A percentile compares a stretch with the other conserved stretches of the same genome.
These are phyloP conservation scores for Syncephalastrum sp. DNA, from an alignment of 371 early-diverging fungal species.

Conservation along the genomic window DNA sequence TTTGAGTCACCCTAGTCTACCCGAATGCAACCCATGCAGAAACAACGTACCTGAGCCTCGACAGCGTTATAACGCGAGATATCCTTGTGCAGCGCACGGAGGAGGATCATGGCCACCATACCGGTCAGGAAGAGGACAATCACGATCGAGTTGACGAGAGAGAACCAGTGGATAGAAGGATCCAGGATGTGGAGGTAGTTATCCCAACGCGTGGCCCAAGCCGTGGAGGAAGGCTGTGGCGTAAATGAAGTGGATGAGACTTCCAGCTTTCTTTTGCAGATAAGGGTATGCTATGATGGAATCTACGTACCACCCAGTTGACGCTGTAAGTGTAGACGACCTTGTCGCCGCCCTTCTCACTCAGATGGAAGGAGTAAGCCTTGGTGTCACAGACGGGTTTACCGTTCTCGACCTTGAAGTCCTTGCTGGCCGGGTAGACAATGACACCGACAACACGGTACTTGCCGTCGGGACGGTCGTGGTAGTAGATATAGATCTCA, in stretches of 20 bases:
- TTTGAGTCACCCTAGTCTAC: neutral
- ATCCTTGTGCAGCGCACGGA: slow-evolving; percentile 83
- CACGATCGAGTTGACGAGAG: slow-evolving; percentile 84
- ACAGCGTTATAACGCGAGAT: slow-evolving; percentile 72
- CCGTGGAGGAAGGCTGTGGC: slow-evolving; percentile 46
- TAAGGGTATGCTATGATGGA: neutral
- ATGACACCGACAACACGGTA: slow-evolving; percentile 90
- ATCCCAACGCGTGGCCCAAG: slow-evolving; percentile 95
- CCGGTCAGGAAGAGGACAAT: slow-evolving; percentile 87
- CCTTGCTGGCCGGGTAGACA: slow-evolving; percentile 61
- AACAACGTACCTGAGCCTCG: slow-evolving; percentile 47
- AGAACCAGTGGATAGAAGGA: slow-evolving; percentile 75
- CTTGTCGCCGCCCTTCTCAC: slow-evolving; percentile 15
- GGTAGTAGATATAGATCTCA: slow-evolving; percentile 82
- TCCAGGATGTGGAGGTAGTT: slow-evolving; percentile 77
- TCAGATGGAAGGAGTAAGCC: slow-evolving; percentile 8
- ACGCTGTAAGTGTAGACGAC: slow-evolving; percentile 86
- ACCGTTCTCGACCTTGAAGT: slow-evolving; percentile 24
- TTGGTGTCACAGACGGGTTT: slow-evolving; percentile 6
- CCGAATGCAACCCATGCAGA: neutral
- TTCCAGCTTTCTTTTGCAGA: neutral
- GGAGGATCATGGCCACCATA: slow-evolving; percentile 78
- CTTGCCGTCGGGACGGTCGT: slow-evolving; percentile 58
- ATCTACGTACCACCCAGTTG: slow-evolving; percentile 63
- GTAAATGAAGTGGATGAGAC: neutral